Evolutionary conservation across 768 basidiomycete species (phyloP), one percentile per base, ranked within the genome.

Genomic region (Lactarius quietus): DNA sequence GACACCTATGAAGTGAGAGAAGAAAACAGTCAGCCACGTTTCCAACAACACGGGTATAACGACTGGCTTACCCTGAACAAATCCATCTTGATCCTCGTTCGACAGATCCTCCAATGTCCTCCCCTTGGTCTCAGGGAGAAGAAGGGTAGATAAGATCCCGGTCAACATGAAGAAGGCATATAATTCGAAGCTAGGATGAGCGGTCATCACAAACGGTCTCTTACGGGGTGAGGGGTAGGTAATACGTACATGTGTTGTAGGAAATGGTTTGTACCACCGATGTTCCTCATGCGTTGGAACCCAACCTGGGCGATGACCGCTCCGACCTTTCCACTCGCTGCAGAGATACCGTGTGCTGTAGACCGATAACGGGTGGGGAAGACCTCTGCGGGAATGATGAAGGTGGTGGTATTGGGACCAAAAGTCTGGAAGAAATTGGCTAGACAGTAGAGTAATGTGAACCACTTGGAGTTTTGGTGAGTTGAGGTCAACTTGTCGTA

Each of bases 341-440:
- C 92, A 15, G 87, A 87, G 70, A 94, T 89, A 75, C 92, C 92
- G 71, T 93, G 89, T 14, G 83, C 88, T 6, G 91, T 92, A 7
- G 90, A 91, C 67, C 93, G 86, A 75, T 93, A 93, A 55, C 93
- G 89, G 1, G 92, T 95, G 1, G 92, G 92, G 84, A 92, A 94
- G 29, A 80, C 83, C 73, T 95, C 93, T 68, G 89, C 90, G 0
- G 92, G 91, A 4, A 93, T 78, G 61, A 93, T 68, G 74, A 94
- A 93, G 0, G 91, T 92, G 0, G 90, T 93, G 0, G 83, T 83
- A 70, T 92, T 91, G 12, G 88, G 89, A 2, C 90, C 92, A 67
- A 92, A 93, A 77, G 93, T 93, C 78, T 91, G 88, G 88, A 93
- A 92, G 79, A 92, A 92, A 74, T 90, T 89, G 70, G 90, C 83